A percentile compares a stretch with the other conserved stretches of the same genome.
Conservation (phyloP, 2,329 filamentous ascomycete genomes). For the Aureobasidium sp. region DNA sequence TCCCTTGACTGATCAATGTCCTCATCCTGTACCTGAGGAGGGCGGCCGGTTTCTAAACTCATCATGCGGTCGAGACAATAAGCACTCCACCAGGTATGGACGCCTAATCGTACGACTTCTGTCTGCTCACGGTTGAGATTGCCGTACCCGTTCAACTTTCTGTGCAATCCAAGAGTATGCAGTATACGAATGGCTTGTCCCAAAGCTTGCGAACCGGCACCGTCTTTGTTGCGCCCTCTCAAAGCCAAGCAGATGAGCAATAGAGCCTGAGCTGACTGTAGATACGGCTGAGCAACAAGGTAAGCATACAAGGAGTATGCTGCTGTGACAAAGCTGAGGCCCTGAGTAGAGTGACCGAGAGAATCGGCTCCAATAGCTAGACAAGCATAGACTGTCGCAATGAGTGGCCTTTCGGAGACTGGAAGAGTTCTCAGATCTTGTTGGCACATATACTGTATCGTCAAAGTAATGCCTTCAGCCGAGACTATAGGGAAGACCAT, state of each 20-base stretch:
- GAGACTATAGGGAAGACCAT: neutral
- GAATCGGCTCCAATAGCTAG: neutral
- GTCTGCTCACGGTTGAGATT: neutral
- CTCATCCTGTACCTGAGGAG: neutral
- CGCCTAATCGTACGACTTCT: neutral
- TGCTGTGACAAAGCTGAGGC: neutral
- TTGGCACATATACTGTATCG: neutral
- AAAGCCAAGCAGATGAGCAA: neutral
- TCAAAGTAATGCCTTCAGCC: neutral
- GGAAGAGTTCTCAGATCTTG: neutral
- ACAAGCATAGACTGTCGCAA: neutral
- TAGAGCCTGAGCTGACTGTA: conserved; percentile 1
- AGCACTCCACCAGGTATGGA: neutral
- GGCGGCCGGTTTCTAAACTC: neutral
- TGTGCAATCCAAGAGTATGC: neutral
- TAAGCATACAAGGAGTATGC: conserved; percentile 8
- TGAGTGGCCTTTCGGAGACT: neutral
- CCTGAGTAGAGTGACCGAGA: neutral
- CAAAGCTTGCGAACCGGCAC: neutral
- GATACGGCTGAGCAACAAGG: neutral
- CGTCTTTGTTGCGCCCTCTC: conserved; percentile 3
- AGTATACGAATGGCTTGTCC: conserved; percentile 7
- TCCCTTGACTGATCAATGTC: neutral
- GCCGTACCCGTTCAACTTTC: neutral
- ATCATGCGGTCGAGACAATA: conserved; percentile 1